Base-by-base conservation (phyloP, 2,329 filamentous ascomycete species). In the Colletotrichum brevisporum region DNA sequence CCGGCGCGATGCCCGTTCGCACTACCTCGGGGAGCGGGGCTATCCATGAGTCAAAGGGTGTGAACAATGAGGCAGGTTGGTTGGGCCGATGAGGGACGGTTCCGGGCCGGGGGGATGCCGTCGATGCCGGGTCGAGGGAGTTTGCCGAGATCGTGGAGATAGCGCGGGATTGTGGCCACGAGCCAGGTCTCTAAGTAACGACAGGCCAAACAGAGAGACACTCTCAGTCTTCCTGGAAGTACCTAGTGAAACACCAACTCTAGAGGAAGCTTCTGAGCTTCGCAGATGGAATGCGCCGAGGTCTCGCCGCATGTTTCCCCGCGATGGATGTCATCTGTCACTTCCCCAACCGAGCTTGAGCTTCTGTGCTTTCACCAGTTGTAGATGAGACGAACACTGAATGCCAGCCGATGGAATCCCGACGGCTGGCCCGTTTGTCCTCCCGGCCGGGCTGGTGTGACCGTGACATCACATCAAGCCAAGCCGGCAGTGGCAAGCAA, bases 401-500 rank as follows among this genome's bases (percentile, higher is more conserved):
- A 21, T 31, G 18, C 12, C 24, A 52, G 5, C 16, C 10, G 31
- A n/a, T 31, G n/a, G 13, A 5, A 45, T 18, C 13, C 48, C 12
- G 10, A 21, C 53, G 31, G 27, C 27, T 36, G 16, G 18, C 27
- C 31, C 48, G 9, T 52, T 52, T 26, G 48, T 61, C 16, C 5
- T 10, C 21, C 27, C 9, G 27, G 27, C 27, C 27, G 27, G 27
- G 27, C 27, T 31, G 21, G 41, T 55, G 21, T 24, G 27, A 43
- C 27, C 39, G 63, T 68, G 54, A 65, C 65, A 54, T 53, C 53
- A 58, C 65, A 9, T 54, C 60, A 57, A 65, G 60, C 65, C 65
- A 59, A 65, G 65, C 48, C 54, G 54, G 65, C 54, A 64, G 26
- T 31, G 48, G 54, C 27, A 43, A 50, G 48, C 48, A 4, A 31